These are phyloP conservation scores for Fusarium guadeloupense DNA, from an alignment of 2,329 filamentous ascomycete species.

Conservation along the genomic window DNA sequence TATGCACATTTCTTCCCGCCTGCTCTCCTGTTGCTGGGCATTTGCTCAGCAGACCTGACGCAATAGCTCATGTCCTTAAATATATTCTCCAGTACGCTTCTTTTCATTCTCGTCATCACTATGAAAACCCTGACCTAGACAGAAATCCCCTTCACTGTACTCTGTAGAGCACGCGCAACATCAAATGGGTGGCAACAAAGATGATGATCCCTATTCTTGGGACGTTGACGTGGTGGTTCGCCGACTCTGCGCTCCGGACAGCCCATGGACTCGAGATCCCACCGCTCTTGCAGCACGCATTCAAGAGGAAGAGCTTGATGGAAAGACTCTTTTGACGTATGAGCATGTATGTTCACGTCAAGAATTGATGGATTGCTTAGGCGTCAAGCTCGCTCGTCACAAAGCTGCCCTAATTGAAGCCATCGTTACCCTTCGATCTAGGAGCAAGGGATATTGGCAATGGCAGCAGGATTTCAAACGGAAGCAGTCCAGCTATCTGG, in stretches of 20 bases:
- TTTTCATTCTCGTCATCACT: not conserved
- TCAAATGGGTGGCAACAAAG: constrained; percentile 42
- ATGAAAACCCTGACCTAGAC: not conserved
- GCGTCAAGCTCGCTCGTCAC: constrained; percentile 66
- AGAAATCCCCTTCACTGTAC: constrained; percentile 9
- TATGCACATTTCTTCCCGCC: constrained; percentile 27
- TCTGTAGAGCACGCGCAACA: not conserved
- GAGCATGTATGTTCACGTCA: constrained; percentile 60
- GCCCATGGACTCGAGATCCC: constrained; percentile 62
- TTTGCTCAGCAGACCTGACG: constrained; percentile 18
- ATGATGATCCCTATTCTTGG: constrained; percentile 79
- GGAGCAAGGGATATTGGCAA: constrained; percentile 59
- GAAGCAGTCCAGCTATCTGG: constrained; percentile 23
- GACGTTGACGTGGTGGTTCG: constrained; percentile 71
- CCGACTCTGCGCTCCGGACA: constrained; percentile 67
- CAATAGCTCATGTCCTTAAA: constrained; percentile 21
- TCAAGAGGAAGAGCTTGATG: constrained; percentile 70
- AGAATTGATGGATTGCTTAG: constrained; percentile 63
- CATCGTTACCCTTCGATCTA: constrained; percentile 63
- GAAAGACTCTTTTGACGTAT: constrained; percentile 68
- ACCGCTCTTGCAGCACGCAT: constrained; percentile 63
- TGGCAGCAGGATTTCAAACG: constrained; percentile 43
- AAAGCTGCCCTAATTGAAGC: constrained; percentile 66
- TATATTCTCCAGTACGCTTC: constrained; percentile 1
- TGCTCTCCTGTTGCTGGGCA: constrained; percentile 22